A percentile compares a stretch with the other conserved stretches of the same genome.
Evolutionary conservation across 768 basidiomycete genomes (phyloP).

Genomic region (Podaxis carcinomalis): DNA sequence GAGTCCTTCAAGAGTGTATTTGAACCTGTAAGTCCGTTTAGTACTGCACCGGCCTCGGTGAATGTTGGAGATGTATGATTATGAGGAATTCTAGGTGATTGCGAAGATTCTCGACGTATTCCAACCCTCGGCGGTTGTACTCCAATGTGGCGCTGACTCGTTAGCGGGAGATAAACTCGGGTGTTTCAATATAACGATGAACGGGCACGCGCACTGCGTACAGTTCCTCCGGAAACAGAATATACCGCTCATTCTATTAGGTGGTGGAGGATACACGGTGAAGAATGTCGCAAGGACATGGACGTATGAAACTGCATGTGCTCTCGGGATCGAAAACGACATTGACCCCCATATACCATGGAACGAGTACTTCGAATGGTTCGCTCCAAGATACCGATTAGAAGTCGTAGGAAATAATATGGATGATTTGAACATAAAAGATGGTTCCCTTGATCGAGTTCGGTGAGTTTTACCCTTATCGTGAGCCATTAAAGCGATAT

Average conservation of each 20-base stretch:
- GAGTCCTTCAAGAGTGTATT: slow-evolving; percentile 87
- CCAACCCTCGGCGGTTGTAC: slow-evolving; percentile 80
- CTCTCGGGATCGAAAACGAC: slow-evolving; percentile 78
- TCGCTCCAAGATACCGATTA: slow-evolving; percentile 89
- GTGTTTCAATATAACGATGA: slow-evolving; percentile 93
- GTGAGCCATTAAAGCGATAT: background rate
- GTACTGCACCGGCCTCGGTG: background rate
- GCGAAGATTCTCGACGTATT: slow-evolving; percentile 83
- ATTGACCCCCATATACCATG: slow-evolving; percentile 78
- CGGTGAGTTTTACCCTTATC: slow-evolving; percentile 41
- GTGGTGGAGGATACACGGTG: slow-evolving; percentile 96
- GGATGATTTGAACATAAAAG: slow-evolving; percentile 86
- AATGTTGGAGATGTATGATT: background rate
- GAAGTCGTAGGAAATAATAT: slow-evolving; percentile 92
- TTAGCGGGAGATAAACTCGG: slow-evolving; percentile 93
- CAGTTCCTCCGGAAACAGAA: slow-evolving; percentile 79
- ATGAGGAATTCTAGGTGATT: slow-evolving; percentile 54
- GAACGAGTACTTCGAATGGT: slow-evolving; percentile 96
- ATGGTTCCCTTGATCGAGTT: slow-evolving; percentile 76
- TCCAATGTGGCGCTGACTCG: slow-evolving; percentile 97
- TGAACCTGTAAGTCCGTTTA: slow-evolving; percentile 64
- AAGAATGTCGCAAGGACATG: slow-evolving; percentile 94
- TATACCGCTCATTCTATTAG: slow-evolving; percentile 85
- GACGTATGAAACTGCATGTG: slow-evolving; percentile 96
- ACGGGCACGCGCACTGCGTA: slow-evolving; percentile 91